Evolutionary conservation across 768 basidiomycete genomes (phyloP), one percentile per base, ranked within the genome.

Genomic region (Kwoniella mangroviensis): DNA sequence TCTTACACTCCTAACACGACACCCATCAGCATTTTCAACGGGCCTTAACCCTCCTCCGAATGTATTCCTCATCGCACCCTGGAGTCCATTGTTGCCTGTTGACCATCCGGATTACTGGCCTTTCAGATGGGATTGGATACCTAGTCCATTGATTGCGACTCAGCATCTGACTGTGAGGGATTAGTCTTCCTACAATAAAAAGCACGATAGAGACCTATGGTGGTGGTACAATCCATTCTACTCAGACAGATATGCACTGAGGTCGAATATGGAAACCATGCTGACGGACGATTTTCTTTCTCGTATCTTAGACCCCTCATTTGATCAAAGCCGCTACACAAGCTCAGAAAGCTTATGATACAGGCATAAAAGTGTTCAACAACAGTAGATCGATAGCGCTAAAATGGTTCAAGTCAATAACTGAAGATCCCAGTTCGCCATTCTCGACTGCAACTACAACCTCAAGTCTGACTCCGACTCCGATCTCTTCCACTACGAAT

Each of bases 111-210:
- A 75, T 42, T 67, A 73, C 43, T 77, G 74, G 65, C 59, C 62
- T 13, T 74, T 71, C 11, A 65, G 65, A 22, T 73, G 76, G 63
- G 57, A 62, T 22, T 74, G 72, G 74, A 74, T 79, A 26, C 78
- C 78, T 1, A 63, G 56, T 24, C 57, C 55, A 11, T 42, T 79
- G 52, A 74, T 79, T 19, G 63, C 72, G 4, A 77, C 78, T 9
- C 76, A 77, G 28, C 76, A 79, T 63, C 49, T 73, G 45, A 79
- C 78, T 10, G 78, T 79, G 49, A 57, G 78, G 60, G 15, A 19
- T 7, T 34, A 13, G 26, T 12, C 24, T 13, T 42, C 40, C 41
- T 34, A 34, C 34, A 34, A 7, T 34, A 34, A 34, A 34, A 34
- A 34, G 34, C 6, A 34, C 6, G 34, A 34, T 34, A 34, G 34